These are phyloP conservation scores for Hypoxylon rubiginosum DNA, from an alignment of 2,329 filamentous ascomycete species.

Conservation along the genomic window DNA sequence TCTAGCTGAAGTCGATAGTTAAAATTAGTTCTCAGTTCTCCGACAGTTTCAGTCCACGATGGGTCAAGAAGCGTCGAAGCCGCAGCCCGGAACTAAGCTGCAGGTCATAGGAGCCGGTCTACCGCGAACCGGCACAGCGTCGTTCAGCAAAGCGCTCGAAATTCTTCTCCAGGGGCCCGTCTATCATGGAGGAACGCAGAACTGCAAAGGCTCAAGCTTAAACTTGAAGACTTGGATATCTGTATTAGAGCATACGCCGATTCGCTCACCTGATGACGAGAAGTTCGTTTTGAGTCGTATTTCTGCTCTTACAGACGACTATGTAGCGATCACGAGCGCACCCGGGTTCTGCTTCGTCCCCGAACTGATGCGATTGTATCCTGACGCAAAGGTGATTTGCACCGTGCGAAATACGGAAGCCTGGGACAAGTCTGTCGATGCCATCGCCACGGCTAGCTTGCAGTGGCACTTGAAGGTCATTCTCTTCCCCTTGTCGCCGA, in stretches of 20 bases:
- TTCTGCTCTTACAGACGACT: constrained; percentile 44
- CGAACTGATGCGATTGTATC: constrained; percentile 48
- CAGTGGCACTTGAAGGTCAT: constrained; percentile 44
- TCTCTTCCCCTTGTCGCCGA: constrained; percentile 30
- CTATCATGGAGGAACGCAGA: constrained; percentile 45
- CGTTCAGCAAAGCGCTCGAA: constrained; percentile 44
- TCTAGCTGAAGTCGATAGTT: not conserved
- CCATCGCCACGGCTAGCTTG: constrained; percentile 36
- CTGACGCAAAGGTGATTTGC: constrained; percentile 50
- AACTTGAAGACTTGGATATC: constrained; percentile 44
- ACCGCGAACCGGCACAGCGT: constrained; percentile 45
- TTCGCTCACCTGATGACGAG: constrained; percentile 34
- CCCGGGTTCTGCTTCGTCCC: constrained; percentile 46
- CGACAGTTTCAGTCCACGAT: constrained; percentile 18
- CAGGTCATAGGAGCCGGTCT: constrained; percentile 47
- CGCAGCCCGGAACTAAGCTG: constrained; percentile 41
- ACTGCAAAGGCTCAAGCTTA: constrained; percentile 36
- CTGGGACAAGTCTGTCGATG: constrained; percentile 48
- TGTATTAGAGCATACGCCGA: constrained; percentile 39
- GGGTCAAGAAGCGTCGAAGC: constrained; percentile 46
- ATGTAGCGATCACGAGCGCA: constrained; percentile 48
- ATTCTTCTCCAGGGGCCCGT: constrained; percentile 46
- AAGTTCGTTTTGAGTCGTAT: constrained; percentile 29
- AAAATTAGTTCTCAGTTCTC: no score
- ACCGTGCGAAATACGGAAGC: constrained; percentile 45